These are phyloP conservation scores for Pelargonium cotyledonis DNA, from an alignment of 441 rosid species.

Conservation along the genomic window DNA sequence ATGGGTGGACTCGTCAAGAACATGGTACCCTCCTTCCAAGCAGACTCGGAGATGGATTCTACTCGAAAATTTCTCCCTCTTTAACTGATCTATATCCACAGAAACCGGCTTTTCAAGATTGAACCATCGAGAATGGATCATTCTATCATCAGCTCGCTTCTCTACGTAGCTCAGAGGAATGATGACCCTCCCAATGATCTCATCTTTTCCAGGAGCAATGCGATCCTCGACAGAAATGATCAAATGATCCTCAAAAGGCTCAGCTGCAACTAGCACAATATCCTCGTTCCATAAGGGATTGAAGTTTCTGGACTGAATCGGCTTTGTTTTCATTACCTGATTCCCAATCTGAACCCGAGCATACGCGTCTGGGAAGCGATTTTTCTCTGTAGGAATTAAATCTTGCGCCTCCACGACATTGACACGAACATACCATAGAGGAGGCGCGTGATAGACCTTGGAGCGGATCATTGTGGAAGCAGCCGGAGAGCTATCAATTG, in stretches of 20 bases:
- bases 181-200: slow-evolving; percentile 68
- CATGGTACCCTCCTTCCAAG: slow-evolving; percentile 93
- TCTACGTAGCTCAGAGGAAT: slow-evolving; percentile 69
- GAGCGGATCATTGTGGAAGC: slow-evolving; percentile 58
- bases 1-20: slow-evolving; percentile 87
- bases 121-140: slow-evolving; percentile 81
- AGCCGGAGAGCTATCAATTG: slow-evolving; percentile 53
- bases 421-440: slow-evolving; percentile 86
- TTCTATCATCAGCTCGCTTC: slow-evolving; percentile 80
- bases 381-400: slow-evolving; percentile 63
- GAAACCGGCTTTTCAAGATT: slow-evolving; percentile 74
- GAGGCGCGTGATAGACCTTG: slow-evolving; percentile 87
- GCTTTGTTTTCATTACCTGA: slow-evolving; percentile 76
- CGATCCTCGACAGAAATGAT: slow-evolving; percentile 76
- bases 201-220: slow-evolving; percentile 76
- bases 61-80: slow-evolving; percentile 79
- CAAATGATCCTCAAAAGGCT: slow-evolving; percentile 83
- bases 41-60: slow-evolving; percentile 83
- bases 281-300: slow-evolving; percentile 93
- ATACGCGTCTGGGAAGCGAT: slow-evolving; percentile 75
- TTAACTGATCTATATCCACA: slow-evolving; percentile 76
- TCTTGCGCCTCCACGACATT: slow-evolving; percentile 85
- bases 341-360: slow-evolving; percentile 78
- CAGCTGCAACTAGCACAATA: slow-evolving; percentile 78
- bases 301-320: slow-evolving; percentile 68